Base-by-base conservation (phyloP, 2,329 filamentous ascomycete species). In the Eutypa lata region DNA sequence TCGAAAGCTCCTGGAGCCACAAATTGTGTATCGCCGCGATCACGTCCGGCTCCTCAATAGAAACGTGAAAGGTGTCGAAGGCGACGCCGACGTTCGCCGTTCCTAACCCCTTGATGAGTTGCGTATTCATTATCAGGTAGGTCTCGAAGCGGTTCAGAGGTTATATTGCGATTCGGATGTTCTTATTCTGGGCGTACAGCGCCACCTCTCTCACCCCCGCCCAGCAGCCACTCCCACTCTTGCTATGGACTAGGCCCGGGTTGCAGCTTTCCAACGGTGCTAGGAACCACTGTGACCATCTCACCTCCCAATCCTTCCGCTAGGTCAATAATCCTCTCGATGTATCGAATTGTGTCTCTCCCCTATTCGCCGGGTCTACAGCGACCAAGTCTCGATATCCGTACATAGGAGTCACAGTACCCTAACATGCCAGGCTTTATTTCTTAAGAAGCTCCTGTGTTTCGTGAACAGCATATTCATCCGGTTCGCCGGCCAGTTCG, bases 131-230 rank as follows among this genome's bases (percentile, higher is more conserved):
- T 26, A 59, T 52, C 26, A 60, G 26, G 28, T 58, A 57, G 11
- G 58, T 58, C 52, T 60, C 56, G 38, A 60, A 58, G 22, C 56
- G 45, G 50, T 60, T 60, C n/a, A 60, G 53, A 26, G 58, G 58
- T 21, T 60, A 56, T 13, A 60, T 13, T 2, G 56, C 58, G 18
- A 60, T 43, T 10, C 54, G 53, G 11, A 60, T 45, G 2, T 47
- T 49, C 33, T 52, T 56, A 33, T 53, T 31, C 24, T 50, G 42
- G 16, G 58, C 58, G 37, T 55, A 49, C 6, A 51, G 35, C 7
- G 56, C 54, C 1, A 60, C 54, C 26, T 51, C 48, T 47, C 54
- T 50, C 18, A 58, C 51, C 6, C 58, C 56, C 3, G n/a, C 56
- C 37, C n/a, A 58, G 54, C 5, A 54, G 52, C 56, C 58, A 60